Evolutionary conservation across 2,329 filamentous ascomycete species (phyloP).

Genomic region (Claviceps quebecensis): DNA sequence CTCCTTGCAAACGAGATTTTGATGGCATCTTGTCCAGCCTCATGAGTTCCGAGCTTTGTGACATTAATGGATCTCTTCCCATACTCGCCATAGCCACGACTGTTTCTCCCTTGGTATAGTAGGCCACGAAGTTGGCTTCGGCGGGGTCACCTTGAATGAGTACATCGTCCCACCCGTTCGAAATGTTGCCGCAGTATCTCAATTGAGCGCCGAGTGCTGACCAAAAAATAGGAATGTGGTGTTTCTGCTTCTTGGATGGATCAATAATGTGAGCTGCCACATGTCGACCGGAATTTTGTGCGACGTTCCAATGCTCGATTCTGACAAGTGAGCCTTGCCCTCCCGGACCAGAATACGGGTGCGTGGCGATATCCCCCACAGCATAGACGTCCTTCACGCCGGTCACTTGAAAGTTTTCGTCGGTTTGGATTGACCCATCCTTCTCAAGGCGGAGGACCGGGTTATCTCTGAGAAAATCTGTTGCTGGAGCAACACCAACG

Average conservation of each 20-base stretch:
- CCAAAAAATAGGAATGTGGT: conserved; percentile 94
- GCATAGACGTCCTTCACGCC: conserved; percentile 78
- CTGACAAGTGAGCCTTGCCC: conserved; percentile 59
- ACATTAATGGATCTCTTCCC: conserved; percentile 78
- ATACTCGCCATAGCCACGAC: conserved; percentile 86
- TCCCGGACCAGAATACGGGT: conserved; percentile 84
- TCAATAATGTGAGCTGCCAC: conserved; percentile 67
- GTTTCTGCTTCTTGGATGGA: conserved; percentile 42
- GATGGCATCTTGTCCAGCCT: conserved; percentile 64
- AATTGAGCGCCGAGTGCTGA: conserved; percentile 80
- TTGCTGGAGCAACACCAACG: conserved; percentile 76
- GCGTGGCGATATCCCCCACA: conserved; percentile 88
- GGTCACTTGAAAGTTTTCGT: conserved; percentile 64
- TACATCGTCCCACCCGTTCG: conserved; percentile 70
- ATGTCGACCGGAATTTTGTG: conserved; percentile 76
- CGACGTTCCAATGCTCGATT: conserved; percentile 98
- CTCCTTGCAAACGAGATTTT: conserved; percentile 61
- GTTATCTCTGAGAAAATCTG: conserved; percentile 67
- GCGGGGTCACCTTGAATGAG: conserved; percentile 64
- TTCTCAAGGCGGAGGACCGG: conserved; percentile 54
- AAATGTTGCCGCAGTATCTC: conserved; percentile 82
- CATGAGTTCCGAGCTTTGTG: conserved; percentile 76
- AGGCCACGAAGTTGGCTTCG: conserved; percentile 74
- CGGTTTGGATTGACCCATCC: conserved; percentile 74
- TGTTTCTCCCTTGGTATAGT: conserved; percentile 73